Conservation (phyloP, 2,329 filamentous ascomycete species). For the Macrophomina pseudophaseolina region DNA sequence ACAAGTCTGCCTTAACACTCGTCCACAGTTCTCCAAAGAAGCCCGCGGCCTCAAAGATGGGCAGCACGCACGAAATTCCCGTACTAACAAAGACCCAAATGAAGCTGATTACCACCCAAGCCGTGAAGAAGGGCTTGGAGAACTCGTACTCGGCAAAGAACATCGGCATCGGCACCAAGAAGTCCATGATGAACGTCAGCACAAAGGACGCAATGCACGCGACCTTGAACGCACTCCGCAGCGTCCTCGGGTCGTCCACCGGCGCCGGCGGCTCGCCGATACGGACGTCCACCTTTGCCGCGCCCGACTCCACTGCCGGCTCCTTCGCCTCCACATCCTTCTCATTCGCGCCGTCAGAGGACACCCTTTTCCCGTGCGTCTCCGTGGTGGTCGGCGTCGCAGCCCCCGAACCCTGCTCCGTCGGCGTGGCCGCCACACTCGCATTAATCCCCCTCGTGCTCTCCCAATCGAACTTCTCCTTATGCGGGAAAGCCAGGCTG, state of each 20-base stretch:
- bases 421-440: conserved; percentile 28
- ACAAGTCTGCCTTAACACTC: conserved; percentile 30
- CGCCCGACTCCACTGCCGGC: not conserved
- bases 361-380: conserved; percentile 26
- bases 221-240: conserved; percentile 44
- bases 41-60: conserved; percentile 48
- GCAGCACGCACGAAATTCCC: conserved; percentile 48
- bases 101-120: conserved; percentile 49
- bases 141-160: conserved; percentile 51
- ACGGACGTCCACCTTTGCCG: not conserved
- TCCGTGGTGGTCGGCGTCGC: not conserved
- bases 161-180: conserved; percentile 49
- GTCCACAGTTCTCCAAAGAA: conserved; percentile 36
- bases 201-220: conserved; percentile 45
- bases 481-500: conserved; percentile 47
- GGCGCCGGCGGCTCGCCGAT: conserved; percentile 29
- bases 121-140: conserved; percentile 47
- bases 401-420: conserved; percentile 22
- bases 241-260: conserved; percentile 38
- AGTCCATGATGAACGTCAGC: conserved; percentile 47
- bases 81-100: conserved; percentile 50
- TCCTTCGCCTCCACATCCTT: not conserved
- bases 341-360: not conserved
- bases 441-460: conserved; percentile 43
- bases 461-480: conserved; percentile 50